phyloP scores from a whole-genome alignment of 2,329 filamentous ascomycete genomes.

The Penicillium sumatraense region DNA sequence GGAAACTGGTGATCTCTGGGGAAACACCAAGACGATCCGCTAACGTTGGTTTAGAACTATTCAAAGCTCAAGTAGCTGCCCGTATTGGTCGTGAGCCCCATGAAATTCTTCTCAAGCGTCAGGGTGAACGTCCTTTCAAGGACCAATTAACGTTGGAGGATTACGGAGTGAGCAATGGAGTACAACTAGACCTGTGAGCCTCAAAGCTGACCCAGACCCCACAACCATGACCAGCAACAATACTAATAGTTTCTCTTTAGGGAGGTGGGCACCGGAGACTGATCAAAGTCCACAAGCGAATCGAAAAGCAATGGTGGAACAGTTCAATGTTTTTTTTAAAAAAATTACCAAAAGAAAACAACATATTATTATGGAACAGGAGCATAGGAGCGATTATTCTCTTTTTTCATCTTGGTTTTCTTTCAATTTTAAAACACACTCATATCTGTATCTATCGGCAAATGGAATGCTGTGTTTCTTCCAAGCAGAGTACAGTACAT shows the following conservation, averaged over 20 bases:
- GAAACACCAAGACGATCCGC: not conserved
- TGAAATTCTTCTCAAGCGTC: constrained; percentile 88
- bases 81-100: constrained; percentile 86
- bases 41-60: constrained; percentile 58
- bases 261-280: constrained; percentile 54
- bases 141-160: constrained; percentile 85
- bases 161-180: constrained; percentile 92
- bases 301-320: constrained; percentile 8
- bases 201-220: constrained; percentile 8
- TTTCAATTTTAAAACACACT: constrained; percentile 8
- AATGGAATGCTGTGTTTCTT: constrained; percentile 28
- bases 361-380: constrained; percentile 12
- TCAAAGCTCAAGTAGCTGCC: constrained; percentile 90
- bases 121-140: constrained; percentile 92
- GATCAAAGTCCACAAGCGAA: constrained; percentile 25
- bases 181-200: constrained; percentile 58
- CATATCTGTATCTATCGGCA: constrained; percentile 25
- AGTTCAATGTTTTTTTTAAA: constrained; percentile 10
- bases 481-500: not conserved
- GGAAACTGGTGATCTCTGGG: not conserved
- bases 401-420: constrained; percentile 11
- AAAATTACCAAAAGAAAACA: not conserved
- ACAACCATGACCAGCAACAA: not conserved
- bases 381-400: constrained; percentile 8
- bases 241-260: constrained; percentile 37